Conservation (phyloP, 2,329 filamentous ascomycete species). For the Colletotrichum simmondsii region DNA sequence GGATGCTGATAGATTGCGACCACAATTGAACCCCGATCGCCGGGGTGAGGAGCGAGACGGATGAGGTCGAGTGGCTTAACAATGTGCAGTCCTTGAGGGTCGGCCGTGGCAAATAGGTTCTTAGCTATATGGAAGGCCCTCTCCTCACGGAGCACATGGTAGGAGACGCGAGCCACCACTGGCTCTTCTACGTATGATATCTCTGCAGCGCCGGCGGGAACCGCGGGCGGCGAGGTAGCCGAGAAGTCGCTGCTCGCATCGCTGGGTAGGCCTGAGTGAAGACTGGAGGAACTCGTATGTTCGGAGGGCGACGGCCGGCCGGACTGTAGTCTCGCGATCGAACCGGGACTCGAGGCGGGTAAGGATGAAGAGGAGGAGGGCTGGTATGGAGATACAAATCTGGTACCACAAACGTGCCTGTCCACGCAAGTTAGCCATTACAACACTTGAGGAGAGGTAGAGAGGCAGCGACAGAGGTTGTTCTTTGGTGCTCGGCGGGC, state of each 20-base stretch:
- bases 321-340: slow-evolving; percentile 53
- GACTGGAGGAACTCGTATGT: slow-evolving; percentile 46
- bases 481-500: background rate
- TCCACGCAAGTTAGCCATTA: slow-evolving; percentile 33
- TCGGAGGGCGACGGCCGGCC: slow-evolving; percentile 58
- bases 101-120: slow-evolving; percentile 75
- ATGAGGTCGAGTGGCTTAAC: slow-evolving; percentile 84
- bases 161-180: slow-evolving; percentile 85
- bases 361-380: slow-evolving; percentile 56
- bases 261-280: slow-evolving; percentile 44
- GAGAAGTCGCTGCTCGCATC: slow-evolving; percentile 53
- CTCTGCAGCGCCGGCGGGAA: slow-evolving; percentile 53
- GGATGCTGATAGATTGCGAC: slow-evolving; percentile 85
- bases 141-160: slow-evolving; percentile 85
- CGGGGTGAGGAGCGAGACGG: slow-evolving; percentile 73
- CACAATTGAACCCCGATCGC: slow-evolving; percentile 77
- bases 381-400: slow-evolving; percentile 62
- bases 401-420: slow-evolving; percentile 76
- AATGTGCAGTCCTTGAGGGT: slow-evolving; percentile 80
- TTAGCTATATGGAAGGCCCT: slow-evolving; percentile 87
- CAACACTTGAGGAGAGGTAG: background rate
- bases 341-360: slow-evolving; percentile 56
- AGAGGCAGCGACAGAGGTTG: background rate
- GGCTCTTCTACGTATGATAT: slow-evolving; percentile 68
- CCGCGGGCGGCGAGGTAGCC: slow-evolving; percentile 45